Base-by-base conservation (phyloP, 1,284 basidiomycete genomes). In the Volvariella volvacea region DNA sequence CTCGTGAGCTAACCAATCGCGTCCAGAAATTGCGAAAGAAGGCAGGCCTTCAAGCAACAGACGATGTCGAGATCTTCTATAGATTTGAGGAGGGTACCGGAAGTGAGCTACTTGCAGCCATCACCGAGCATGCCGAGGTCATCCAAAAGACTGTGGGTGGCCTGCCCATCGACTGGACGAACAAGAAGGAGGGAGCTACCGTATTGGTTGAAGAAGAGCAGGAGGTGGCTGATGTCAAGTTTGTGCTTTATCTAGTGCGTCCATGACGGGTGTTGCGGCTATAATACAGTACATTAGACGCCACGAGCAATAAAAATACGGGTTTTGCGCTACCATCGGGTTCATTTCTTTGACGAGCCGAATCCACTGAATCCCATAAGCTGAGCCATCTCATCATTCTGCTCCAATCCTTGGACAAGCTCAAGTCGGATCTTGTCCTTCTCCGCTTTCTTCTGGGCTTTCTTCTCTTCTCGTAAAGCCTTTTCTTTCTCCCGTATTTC, bases 11-110 rank as follows among this genome's bases (percentile, higher is more conserved):
- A 51, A 88, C 90, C 53, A 96, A 96, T 58, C 87, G 95, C 43
- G 87, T 99, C 41, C 96, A 99, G 72, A 92, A 93, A 61, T 70
- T 98, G 53, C 78, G 96, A 53, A 99, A 99, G 71, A 92, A 93
- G 64, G 93, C 92, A 1, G 92, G 93, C 1, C 71, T 99, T 52
- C 91, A 93, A 63, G 86, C 93, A 20, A 94, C 92, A 9, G 96
- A 99, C 62, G 92, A 96, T 59, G 83, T 98, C 36, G 79, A 92
- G 46, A 80, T 97, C 34, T 95, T 85, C 68, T 95, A 95, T 70
- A 68, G 67, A 48, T 91, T 96, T 60, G 84, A 88, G 56, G 73
- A 77, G 12, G 86, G 81, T 15, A 59, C 75, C 21, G 83, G 85
- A 12, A 67, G 68, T 22, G 84, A 84, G 22, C 63, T 98, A 49